Base-by-base conservation (phyloP, 2,329 filamentous ascomycete species). In the Exophiala lecanii-corni region DNA sequence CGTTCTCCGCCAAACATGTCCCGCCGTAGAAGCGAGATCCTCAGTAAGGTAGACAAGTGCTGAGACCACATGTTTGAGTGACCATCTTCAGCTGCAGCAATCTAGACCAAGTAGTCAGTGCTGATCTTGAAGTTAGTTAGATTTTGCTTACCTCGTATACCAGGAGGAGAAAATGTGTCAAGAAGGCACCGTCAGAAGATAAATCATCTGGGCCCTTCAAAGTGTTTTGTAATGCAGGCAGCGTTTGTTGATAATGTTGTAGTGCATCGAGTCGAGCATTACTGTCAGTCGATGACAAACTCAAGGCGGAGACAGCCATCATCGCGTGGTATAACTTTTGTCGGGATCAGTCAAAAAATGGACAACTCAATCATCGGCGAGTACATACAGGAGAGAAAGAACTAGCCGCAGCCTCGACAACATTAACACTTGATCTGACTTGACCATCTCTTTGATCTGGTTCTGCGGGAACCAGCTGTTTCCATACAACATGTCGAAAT, bases 91-190 rank as follows among this genome's bases (percentile, higher is more conserved):
- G 68, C 66, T 16, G 67, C 68, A 16, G 69, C 67, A 47, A 73
- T 67, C 68, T 72, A 49, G 19, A 43, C 30, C 23, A 30, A 36
- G 41, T 60, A 50, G 38, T 17, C 36, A 19, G n/a, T n/a, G 17
- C 10, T 26, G 28, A 9, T 23, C 19, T 20, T 21, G 5, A 17
- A 10, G 10, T 9, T 25, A 42, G 32, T 30, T 5, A 25, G 19
- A 12, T 17, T 32, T 49, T 41, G 49, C 64, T 58, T 46, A 76
- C 72, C 61, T 79, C 76, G 55, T 78, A 78, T 15, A 78, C 60
- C 21, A 78, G 66, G 5, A 79, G 65, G 3, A 79, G 60, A 48
- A 77, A 78, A 56, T 79, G 75, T 2, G 74, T 73, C 19, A 77
- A 65, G 45, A 79, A 72, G 17, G 73, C 65, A n/a, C 73, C 74